phyloP scores from a whole-genome alignment of 495 filamentous ascomycete species.

The Beverwykella pulmonaria region DNA sequence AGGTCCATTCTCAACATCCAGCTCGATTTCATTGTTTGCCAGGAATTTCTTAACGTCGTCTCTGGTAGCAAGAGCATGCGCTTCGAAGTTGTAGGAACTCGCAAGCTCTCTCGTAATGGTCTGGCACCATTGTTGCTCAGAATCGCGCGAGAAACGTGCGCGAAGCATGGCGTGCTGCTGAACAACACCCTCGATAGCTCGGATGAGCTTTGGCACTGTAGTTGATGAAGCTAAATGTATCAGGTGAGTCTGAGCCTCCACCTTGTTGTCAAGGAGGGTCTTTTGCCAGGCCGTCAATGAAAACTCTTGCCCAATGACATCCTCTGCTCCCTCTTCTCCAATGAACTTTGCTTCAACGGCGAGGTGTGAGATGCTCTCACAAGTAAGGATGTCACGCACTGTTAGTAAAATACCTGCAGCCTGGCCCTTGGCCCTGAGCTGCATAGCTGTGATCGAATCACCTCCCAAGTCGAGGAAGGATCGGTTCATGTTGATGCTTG shows the following conservation, averaged over 20 bases:
- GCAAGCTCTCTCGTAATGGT: slow-evolving; percentile 33
- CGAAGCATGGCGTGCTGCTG: slow-evolving; percentile 36
- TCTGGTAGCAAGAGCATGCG: slow-evolving; percentile 10
- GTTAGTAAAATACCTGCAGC: slow-evolving; percentile 29
- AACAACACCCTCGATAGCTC: slow-evolving; percentile 29
- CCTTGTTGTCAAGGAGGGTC: slow-evolving; percentile 63
- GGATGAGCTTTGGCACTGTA: slow-evolving; percentile 51
- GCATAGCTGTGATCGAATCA: slow-evolving; percentile 36
- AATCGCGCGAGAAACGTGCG: slow-evolving; percentile 24
- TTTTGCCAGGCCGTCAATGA: slow-evolving; percentile 71
- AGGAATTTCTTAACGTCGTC: slow-evolving; percentile 8
- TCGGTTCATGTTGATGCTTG: slow-evolving; percentile 23
- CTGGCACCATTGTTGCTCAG: slow-evolving; percentile 21
- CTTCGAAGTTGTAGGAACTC: slow-evolving; percentile 23
- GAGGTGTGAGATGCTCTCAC: slow-evolving; percentile 27
- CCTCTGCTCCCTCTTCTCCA: slow-evolving; percentile 19
- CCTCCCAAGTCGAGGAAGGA: slow-evolving; percentile 32
- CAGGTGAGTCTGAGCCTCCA: slow-evolving; percentile 57
- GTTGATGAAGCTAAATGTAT: slow-evolving; percentile 58
- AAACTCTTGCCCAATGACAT: slow-evolving; percentile 54
- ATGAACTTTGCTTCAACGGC: slow-evolving; percentile 20
- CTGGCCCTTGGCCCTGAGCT: slow-evolving; percentile 22
- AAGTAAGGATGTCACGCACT: slow-evolving; percentile 31
- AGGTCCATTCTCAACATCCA: slow-evolving; percentile 29
- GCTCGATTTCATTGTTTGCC: not conserved